A percentile compares a stretch with the other conserved stretches of the same genome.
Conservation (phyloP, 2,329 filamentous ascomycete genomes). For the Colletotrichum salicis region DNA sequence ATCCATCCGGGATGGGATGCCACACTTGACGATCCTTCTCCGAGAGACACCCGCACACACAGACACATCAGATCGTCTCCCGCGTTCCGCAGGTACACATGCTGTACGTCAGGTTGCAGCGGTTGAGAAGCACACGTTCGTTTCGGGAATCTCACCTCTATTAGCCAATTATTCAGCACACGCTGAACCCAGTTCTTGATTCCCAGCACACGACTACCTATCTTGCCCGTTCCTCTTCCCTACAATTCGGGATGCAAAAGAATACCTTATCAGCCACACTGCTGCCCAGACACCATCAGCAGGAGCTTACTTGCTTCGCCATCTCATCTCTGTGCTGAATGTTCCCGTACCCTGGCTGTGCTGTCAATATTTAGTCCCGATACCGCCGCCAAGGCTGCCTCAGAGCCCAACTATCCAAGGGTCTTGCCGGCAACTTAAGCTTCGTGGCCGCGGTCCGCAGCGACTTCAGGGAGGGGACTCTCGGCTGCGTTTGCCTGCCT, state of each 20-base stretch:
- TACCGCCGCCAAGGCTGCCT: not conserved
- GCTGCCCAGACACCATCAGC: constrained; percentile 6
- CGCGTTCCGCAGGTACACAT: constrained; percentile 1
- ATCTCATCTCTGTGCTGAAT: not conserved
- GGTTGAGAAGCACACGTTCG: not conserved
- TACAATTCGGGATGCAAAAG: not conserved
- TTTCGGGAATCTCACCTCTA: not conserved
- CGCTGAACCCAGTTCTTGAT: not conserved
- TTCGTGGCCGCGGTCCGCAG: constrained; percentile 12
- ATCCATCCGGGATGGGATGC: not conserved
- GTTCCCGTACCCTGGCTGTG: not conserved
- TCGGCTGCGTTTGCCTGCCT: constrained; percentile 15
- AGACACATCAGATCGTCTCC: constrained; percentile 5
- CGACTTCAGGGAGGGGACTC: not conserved
- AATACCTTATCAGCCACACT: constrained; percentile 1
- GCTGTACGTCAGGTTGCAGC: constrained; percentile 12
- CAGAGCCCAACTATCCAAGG: constrained; percentile 1
- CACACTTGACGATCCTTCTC: not conserved
- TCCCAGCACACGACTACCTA: not conserved
- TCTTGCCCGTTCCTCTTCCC: constrained; percentile 12
- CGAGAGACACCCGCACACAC: not conserved
- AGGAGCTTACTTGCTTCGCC: constrained; percentile 12
- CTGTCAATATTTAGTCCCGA: not conserved
- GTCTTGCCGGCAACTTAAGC: constrained; percentile 29
- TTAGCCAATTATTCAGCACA: constrained; percentile 10